Evolutionary conservation across 768 basidiomycete species (phyloP).

Genomic region (Psilocybe sp.): DNA sequence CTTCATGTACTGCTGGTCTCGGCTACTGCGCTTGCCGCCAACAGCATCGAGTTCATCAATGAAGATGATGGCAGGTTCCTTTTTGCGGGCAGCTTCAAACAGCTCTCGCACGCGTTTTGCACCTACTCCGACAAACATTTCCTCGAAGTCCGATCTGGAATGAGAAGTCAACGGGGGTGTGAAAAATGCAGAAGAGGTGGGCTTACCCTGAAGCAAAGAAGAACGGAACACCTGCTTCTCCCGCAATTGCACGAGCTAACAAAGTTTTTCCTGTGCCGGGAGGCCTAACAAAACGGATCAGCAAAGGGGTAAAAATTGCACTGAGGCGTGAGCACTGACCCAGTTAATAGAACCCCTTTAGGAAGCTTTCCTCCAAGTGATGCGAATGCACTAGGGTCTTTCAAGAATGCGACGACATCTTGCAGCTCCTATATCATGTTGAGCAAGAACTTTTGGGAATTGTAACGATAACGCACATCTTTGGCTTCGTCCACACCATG

Average conservation of each 20-base stretch:
- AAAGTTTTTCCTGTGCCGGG: slow-evolving; percentile 98
- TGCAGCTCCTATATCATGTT: slow-evolving; percentile 65
- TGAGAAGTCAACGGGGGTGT: slow-evolving; percentile 9
- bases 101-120: slow-evolving; percentile 95
- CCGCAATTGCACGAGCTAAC: slow-evolving; percentile 95
- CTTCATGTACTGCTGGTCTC: slow-evolving; percentile 88
- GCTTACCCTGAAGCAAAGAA: slow-evolving; percentile 89
- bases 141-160: slow-evolving; percentile 87
- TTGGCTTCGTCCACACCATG: slow-evolving; percentile 98
- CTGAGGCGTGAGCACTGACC: slow-evolving; percentile 31
- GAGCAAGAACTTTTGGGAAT: not conserved
- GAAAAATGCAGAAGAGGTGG: not conserved
- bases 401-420: slow-evolving; percentile 94
- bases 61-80: slow-evolving; percentile 96
- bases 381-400: slow-evolving; percentile 88
- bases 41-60: slow-evolving; percentile 97
- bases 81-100: slow-evolving; percentile 90
- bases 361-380: slow-evolving; percentile 91
- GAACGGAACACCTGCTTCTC: slow-evolving; percentile 97
- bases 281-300: slow-evolving; percentile 34
- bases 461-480: slow-evolving; percentile 42
- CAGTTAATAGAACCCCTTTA: slow-evolving; percentile 90
- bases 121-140: slow-evolving; percentile 96
- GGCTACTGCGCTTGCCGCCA: slow-evolving; percentile 80
- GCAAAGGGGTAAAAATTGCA: slow-evolving; percentile 3